Evolutionary conservation across 2,329 filamentous ascomycete genomes (phyloP).

Genomic region (Colletotrichum tabaci): DNA sequence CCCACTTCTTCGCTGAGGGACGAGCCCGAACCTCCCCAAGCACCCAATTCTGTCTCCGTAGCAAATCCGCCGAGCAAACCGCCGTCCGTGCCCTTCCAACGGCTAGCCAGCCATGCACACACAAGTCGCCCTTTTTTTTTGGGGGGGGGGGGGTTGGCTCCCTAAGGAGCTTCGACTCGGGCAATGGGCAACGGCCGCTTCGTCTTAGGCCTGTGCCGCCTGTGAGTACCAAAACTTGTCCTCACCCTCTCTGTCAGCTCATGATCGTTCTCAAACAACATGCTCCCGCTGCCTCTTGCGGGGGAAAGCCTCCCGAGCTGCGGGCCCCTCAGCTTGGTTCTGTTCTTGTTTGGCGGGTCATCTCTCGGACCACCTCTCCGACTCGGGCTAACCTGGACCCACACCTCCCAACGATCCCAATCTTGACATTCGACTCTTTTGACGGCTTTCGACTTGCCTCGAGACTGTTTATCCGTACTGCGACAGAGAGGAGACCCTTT

Average conservation of each 20-base stretch:
- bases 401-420: slow-evolving; percentile 1
- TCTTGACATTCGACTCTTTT: neutral
- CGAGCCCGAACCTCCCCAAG: neutral
- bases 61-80: slow-evolving; percentile 25
- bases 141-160: neutral
- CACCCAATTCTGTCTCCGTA: too few species aligned
- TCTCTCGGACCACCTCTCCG: slow-evolving; percentile 34
- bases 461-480: neutral
- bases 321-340: slow-evolving; percentile 3
- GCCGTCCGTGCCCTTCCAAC: slow-evolving; percentile 1
- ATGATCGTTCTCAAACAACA: slow-evolving; percentile 1
- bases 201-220: neutral
- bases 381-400: slow-evolving; percentile 14
- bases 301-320: slow-evolving; percentile 34
- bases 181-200: neutral
- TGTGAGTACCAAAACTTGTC: too few species aligned
- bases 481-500: neutral
- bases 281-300: slow-evolving; percentile 1
- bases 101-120: neutral
- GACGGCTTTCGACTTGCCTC: neutral
- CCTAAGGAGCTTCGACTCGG: neutral
- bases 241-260: neutral
- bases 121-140: neutral
- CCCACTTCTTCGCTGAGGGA: neutral
- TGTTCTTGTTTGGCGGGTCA: slow-evolving; percentile 39